Conservation (phyloP, 352 stramenopile genomes). For the Pythium sp. region DNA sequence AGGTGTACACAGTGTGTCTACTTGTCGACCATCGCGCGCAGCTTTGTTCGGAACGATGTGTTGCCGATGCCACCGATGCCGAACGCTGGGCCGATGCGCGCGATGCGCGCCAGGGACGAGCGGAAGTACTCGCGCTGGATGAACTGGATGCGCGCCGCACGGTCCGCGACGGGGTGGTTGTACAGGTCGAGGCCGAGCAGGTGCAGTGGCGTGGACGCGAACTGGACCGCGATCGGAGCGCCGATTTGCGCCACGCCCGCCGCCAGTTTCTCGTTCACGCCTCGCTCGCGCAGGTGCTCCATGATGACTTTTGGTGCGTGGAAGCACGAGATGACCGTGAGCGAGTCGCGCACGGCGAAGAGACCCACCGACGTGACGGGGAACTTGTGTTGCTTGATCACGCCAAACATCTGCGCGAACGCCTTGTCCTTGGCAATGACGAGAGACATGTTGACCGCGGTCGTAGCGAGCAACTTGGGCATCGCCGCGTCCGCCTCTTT, state of each 20-base stretch:
- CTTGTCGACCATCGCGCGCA: conserved; percentile 42
- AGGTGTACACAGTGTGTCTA: background rate
- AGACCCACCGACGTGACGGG: conserved; percentile 74
- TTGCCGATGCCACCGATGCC: conserved; percentile 90
- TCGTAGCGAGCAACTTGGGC: conserved; percentile 87
- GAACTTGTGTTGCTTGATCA: conserved; percentile 72
- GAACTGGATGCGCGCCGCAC: conserved; percentile 50
- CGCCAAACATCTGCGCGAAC: conserved; percentile 89
- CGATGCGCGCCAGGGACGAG: conserved; percentile 79
- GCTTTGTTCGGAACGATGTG: conserved; percentile 46
- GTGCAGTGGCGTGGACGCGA: conserved; percentile 89
- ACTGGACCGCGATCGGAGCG: conserved; percentile 81
- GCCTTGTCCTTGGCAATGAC: conserved; percentile 88
- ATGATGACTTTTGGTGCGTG: conserved; percentile 76
- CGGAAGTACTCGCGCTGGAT: conserved; percentile 81
- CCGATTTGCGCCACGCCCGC: conserved; percentile 70
- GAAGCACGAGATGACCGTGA: conserved; percentile 87
- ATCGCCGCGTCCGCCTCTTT: conserved; percentile 64
- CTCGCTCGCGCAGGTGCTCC: conserved; percentile 47
- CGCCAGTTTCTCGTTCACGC: conserved; percentile 47
- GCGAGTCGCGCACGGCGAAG: conserved; percentile 82
- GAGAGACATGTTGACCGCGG: conserved; percentile 87
- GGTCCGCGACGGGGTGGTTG: conserved; percentile 60
- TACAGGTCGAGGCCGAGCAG: conserved; percentile 88
- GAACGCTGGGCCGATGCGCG: conserved; percentile 86